A percentile compares a stretch with the other conserved stretches of the same genome.
Conservation (phyloP, 2,329 filamentous ascomycete genomes). For the Fusarium camptoceras region DNA sequence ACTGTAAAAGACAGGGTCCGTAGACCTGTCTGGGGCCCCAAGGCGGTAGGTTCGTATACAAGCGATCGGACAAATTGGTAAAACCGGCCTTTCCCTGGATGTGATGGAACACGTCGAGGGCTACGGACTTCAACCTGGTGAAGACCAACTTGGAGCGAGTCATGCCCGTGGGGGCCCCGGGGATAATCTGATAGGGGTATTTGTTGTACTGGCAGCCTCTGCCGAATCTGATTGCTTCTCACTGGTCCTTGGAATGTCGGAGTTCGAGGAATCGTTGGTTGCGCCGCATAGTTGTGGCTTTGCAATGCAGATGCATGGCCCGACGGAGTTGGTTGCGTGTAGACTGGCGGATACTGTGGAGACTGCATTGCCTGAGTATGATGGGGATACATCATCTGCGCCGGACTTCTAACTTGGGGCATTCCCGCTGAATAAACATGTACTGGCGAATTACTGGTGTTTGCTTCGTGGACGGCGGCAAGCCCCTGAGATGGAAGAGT, state of each 20-base stretch:
- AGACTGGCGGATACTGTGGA: constrained; percentile 13
- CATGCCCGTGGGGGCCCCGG: constrained; percentile 54
- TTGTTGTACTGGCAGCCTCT: neutral
- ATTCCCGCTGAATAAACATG: constrained; percentile 13
- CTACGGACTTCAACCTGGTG: constrained; percentile 63
- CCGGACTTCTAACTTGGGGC: constrained; percentile 9
- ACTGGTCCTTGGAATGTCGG: constrained; percentile 12
- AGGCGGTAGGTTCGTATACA: constrained; percentile 58
- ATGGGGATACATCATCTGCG: constrained; percentile 1
- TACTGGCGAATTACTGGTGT: neutral
- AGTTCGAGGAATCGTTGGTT: neutral
- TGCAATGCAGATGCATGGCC: constrained; percentile 10
- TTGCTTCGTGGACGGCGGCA: constrained; percentile 6
- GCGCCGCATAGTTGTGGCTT: constrained; percentile 8
- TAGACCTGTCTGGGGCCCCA: constrained; percentile 52
- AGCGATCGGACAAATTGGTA: constrained; percentile 71
- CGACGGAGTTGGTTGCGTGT: constrained; percentile 6
- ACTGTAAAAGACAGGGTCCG: constrained; percentile 63
- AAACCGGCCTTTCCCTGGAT: constrained; percentile 50
- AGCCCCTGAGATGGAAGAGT: constrained; percentile 27
- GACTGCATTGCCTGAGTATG: constrained; percentile 19
- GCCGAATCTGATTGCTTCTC: neutral
- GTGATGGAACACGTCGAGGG: constrained; percentile 56
- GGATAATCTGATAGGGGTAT: constrained; percentile 54
- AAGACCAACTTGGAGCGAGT: constrained; percentile 57